Percentiles rank a stretch among this genome's conserved stretches.
These are phyloP conservation scores for Fistulina hepatica DNA, from an alignment of 1,284 basidiomycete species.

Conservation along the genomic window DNA sequence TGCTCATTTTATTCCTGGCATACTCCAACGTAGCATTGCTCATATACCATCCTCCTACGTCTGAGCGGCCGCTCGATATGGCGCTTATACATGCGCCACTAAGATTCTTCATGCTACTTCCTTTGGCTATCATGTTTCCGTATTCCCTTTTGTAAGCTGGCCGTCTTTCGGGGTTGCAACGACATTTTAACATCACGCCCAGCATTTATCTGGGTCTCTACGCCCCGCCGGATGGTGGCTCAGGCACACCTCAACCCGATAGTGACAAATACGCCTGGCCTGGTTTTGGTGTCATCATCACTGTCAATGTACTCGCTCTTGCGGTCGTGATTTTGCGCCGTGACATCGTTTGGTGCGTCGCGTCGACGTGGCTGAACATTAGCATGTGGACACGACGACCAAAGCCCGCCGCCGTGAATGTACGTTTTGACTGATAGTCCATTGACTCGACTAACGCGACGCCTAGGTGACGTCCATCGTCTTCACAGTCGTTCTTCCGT, in stretches of 20 bases:
- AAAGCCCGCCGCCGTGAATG: conserved; percentile 52
- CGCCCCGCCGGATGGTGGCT: conserved; percentile 26
- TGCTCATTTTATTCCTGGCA: conserved; percentile 46
- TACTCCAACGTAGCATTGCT: conserved; percentile 61
- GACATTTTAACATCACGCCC: conserved; percentile 1
- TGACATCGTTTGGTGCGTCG: conserved; percentile 63
- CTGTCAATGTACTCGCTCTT: conserved; percentile 47
- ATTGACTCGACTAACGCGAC: background rate
- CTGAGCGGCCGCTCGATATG: conserved; percentile 46
- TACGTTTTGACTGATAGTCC: conserved; percentile 25
- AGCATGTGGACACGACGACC: conserved; percentile 50
- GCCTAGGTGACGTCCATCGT: conserved; percentile 42
- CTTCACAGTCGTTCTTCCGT: conserved; percentile 51
- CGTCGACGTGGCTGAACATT: conserved; percentile 58
- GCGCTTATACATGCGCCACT: conserved; percentile 66
- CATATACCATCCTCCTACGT: conserved; percentile 50
- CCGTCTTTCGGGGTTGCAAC: too few species aligned
- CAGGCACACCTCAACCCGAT: conserved; percentile 32
- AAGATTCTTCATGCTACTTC: conserved; percentile 57
- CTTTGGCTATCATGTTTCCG: conserved; percentile 34
- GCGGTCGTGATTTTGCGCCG: conserved; percentile 41
- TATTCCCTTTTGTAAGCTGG: conserved; percentile 37
- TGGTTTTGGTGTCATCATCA: conserved; percentile 49
- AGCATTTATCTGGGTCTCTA: conserved; percentile 50
- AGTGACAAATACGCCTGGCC: conserved; percentile 46